Conservation (phyloP, 345 rosid species). For the Dimocarpus longan region DNA sequence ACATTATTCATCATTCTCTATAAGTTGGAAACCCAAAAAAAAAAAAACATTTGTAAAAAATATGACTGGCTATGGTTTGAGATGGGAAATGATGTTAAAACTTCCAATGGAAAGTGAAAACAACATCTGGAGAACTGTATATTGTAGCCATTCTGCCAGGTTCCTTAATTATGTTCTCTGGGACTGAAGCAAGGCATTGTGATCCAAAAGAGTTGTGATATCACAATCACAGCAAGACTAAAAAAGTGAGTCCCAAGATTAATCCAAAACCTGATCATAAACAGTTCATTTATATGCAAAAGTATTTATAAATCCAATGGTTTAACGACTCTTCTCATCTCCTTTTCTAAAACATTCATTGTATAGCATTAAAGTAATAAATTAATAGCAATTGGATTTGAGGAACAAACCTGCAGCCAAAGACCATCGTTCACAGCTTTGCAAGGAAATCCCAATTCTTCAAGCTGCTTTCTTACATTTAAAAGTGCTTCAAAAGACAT, state of each 20-base stretch:
- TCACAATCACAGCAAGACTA: neutral
- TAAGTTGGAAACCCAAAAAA: conserved; percentile 12
- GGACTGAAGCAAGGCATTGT: conserved; percentile 1
- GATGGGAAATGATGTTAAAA: conserved; percentile 9
- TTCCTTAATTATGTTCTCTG: neutral
- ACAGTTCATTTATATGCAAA: neutral
- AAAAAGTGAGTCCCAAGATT: conserved; percentile 6
- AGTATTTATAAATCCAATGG: neutral
- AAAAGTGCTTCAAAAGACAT: conserved; percentile 94
- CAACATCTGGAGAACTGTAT: neutral
- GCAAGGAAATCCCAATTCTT: conserved; percentile 94
- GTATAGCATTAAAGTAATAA: conserved; percentile 14
- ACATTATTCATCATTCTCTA: conserved; percentile 11
- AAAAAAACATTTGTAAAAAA: conserved; percentile 1
- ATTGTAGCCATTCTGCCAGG: neutral
- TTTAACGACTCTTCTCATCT: conserved; percentile 5
- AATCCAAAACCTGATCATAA: conserved; percentile 13
- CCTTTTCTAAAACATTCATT: conserved; percentile 1
- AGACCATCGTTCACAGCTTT: conserved; percentile 97
- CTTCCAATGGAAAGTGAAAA: conserved; percentile 4
- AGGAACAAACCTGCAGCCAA: conserved; percentile 84
- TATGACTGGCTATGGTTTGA: conserved; percentile 20
- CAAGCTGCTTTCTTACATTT: conserved; percentile 91
- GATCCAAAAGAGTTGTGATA: neutral
- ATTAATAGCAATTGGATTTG: conserved; percentile 22